Evolutionary conservation across 768 basidiomycete genomes (phyloP).

Genomic region (Hemileccinum rubropunctum): DNA sequence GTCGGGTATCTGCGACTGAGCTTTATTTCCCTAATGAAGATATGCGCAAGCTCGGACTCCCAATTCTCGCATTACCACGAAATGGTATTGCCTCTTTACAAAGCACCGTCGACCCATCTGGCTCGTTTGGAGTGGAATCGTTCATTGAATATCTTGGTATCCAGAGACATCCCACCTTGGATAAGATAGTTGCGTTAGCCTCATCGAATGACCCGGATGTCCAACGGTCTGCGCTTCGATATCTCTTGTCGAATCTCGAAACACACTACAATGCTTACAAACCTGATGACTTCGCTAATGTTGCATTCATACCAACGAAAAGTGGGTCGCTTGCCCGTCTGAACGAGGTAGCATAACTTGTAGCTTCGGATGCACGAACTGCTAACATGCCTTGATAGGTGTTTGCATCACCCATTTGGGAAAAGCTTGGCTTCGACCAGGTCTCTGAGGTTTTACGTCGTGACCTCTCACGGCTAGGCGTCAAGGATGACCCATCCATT

Average conservation of each 20-base stretch:
- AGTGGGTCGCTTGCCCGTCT: background rate
- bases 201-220: conserved; percentile 2
- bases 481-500: conserved; percentile 6
- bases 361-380: background rate
- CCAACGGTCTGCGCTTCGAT: conserved; percentile 3
- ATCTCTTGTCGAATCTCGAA: conserved; percentile 11
- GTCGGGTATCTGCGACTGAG: conserved; percentile 31
- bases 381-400: conserved; percentile 7
- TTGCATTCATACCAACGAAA: conserved; percentile 16
- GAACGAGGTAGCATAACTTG: conserved; percentile 8
- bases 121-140: background rate
- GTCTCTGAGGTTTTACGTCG: background rate
- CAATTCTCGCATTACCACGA: conserved; percentile 50
- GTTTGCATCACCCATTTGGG: conserved; percentile 7
- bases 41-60: conserved; percentile 69
- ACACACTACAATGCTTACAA: conserved; percentile 11
- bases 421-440: conserved; percentile 8
- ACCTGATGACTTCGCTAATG: conserved; percentile 4
- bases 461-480: conserved; percentile 11
- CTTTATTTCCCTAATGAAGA: conserved; percentile 78
- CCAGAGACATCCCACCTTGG: background rate
- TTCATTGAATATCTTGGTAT: conserved; percentile 9
- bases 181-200: conserved; percentile 5
- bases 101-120: background rate
- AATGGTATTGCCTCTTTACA: background rate